Conservation (phyloP, 169 alveolate species). For the Plasmodium coatneyi region DNA sequence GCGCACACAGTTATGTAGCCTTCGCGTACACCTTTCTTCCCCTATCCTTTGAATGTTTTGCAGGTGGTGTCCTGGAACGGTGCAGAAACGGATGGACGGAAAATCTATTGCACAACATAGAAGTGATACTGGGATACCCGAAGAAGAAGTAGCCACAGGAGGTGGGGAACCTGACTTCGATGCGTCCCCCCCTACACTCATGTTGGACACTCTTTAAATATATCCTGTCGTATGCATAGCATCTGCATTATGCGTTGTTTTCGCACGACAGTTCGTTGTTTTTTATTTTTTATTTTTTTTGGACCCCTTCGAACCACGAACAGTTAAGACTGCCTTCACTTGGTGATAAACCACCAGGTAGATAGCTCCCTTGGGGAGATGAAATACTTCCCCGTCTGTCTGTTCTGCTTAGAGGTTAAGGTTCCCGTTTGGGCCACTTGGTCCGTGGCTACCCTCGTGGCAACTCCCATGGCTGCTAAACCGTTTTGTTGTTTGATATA, state of each 20-base stretch:
- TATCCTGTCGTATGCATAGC: neutral
- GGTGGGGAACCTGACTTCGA: neutral
- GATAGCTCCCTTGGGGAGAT: neutral
- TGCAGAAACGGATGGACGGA: constrained; percentile 74
- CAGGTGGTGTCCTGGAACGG: constrained; percentile 65
- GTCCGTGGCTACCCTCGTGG: neutral
- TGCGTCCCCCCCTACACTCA: neutral
- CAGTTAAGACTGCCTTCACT: neutral
- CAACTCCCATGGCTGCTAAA: neutral
- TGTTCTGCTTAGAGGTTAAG: neutral
- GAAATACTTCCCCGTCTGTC: neutral
- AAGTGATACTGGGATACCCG: constrained; percentile 61
- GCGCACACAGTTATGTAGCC: neutral
- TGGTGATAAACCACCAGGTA: neutral
- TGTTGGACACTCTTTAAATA: neutral
- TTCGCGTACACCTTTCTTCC: neutral
- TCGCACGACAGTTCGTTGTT: neutral
- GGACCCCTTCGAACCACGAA: neutral
- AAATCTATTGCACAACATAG: constrained; percentile 43
- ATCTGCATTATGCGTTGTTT: neutral
- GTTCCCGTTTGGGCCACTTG: neutral
- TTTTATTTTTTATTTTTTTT: neutral
- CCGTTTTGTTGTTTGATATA: neutral
- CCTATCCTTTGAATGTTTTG: neutral
- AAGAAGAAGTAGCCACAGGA: constrained; percentile 24